phyloP scores from a whole-genome alignment of 1,139 yeast genomes.

The Suhomyces ambrosiae region DNA sequence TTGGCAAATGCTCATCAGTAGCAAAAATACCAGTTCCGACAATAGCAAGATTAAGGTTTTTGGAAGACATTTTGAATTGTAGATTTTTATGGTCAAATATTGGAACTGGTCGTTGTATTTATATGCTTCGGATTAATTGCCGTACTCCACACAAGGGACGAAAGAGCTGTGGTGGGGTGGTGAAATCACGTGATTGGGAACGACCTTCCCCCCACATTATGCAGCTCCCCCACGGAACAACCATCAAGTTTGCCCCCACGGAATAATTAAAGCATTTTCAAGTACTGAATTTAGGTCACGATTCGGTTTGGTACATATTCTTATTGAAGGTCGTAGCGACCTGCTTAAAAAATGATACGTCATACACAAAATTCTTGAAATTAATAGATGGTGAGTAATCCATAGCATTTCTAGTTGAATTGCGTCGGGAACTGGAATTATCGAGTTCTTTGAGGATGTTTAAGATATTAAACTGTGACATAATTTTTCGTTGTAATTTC shows the following conservation, averaged over 20 bases:
- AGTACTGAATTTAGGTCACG: too few species aligned
- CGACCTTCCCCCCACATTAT: conserved; percentile 8
- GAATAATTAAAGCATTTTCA: too few species aligned
- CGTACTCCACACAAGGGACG: neutral
- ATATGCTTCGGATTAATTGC: neutral
- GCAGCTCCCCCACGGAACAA: conserved; percentile 1
- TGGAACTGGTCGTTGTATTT: conserved; percentile 1
- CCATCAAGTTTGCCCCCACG: too few species aligned
- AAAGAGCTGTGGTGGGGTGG: neutral
- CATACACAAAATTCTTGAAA: conserved; percentile 8
- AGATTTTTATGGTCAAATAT: too few species aligned
- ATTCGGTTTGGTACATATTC: too few species aligned
- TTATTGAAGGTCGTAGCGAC: conserved; percentile 11
- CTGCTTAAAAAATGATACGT: conserved; percentile 3
- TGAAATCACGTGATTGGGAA: conserved; percentile 4
- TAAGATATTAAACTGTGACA: conserved; percentile 14
- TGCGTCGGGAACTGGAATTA: conserved; percentile 6
- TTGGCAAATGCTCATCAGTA: conserved; percentile 77
- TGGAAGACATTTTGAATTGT: conserved; percentile 13
- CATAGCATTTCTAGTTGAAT: neutral
- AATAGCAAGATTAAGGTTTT: conserved; percentile 61
- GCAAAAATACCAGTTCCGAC: conserved; percentile 96
- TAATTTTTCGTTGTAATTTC: conserved; percentile 15
- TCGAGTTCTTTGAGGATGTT: conserved; percentile 15
- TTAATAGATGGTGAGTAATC: conserved; percentile 1